Base-by-base conservation (phyloP, 225 moss, liverwort and hornwort genomes). In the Bryoerythrophyllum caledonicum region DNA sequence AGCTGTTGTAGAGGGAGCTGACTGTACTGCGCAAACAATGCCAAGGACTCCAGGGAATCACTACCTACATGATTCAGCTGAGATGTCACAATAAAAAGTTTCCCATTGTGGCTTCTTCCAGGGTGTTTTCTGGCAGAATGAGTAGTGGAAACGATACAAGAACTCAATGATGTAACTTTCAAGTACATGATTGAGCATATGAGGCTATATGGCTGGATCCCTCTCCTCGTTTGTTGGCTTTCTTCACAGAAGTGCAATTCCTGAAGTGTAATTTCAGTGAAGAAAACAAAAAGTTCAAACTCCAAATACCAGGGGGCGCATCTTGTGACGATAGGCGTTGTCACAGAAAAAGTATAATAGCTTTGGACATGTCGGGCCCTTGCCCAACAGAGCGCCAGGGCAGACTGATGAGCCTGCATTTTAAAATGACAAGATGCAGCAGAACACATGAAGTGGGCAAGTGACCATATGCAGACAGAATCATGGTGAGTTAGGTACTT, bases 371-470 rank as follows among this genome's bases (percentile, higher is more conserved):
- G 52, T 49, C 0, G 12, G 52, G 53, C 34, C 68, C 32, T 52
- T 35, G 34, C 46, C 34, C n/a, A 51, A 30, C 30, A 67, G 27
- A 26, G 16, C 51, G 17, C 46, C 32, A 32, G 7, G 68, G 52
- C 68, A 68, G 68, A 68, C 52, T 68, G 68, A 44, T 68, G 21
- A 53, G 53, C 53, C 34, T 52, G 21, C 13, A 12, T 7, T 34
- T 53, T 34, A 1, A n/a, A 34, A 68, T 8, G 13, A 20, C 32
- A 21, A 34, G n/a, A n/a, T 34, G 64, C 64, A 68, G 53, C 34
- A 53, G 52, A 68, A 53, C 21, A 21, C 68, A 53, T 53, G 53
- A 53, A 68, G 68, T 35, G 11, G n/a, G 34, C 68, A 53, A 30
- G 53, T 34, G 46, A 53, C 23, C 53, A 68, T 68, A n/a, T 21